Conservation (phyloP, 2,329 filamentous ascomycete genomes). For the Sarocladium kiliense region DNA sequence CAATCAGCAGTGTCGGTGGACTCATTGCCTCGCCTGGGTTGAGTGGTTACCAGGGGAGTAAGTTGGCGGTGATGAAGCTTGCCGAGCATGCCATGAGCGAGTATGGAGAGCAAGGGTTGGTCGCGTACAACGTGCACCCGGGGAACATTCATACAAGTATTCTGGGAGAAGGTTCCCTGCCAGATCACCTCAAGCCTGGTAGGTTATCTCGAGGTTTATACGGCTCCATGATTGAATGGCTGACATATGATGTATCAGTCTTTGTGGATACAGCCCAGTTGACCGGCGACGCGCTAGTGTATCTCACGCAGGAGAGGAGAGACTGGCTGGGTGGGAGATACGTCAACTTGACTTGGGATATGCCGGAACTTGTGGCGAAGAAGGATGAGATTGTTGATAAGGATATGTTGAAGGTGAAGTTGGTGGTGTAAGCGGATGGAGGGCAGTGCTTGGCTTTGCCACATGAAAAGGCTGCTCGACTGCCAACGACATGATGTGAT, state of each 20-base stretch:
- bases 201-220: too few relatives aligned
- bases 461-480: too few relatives aligned
- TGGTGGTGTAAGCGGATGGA: neutral
- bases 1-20: neutral
- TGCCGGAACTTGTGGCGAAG: conserved; percentile 26
- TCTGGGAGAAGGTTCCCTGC: neutral
- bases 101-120: conserved; percentile 6
- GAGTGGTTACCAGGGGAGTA: conserved; percentile 7
- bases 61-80: conserved; percentile 2
- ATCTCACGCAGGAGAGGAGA: conserved; percentile 21
- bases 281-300: conserved; percentile 24
- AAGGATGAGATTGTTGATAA: conserved; percentile 15
- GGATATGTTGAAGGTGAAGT: conserved; percentile 9
- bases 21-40: neutral
- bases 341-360: conserved; percentile 32
- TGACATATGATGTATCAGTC: neutral
- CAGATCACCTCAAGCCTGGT: neutral
- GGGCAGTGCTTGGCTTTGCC: too few relatives aligned
- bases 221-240: too few relatives aligned
- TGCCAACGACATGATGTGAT: too few relatives aligned
- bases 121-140: conserved; percentile 4
- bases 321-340: conserved; percentile 30
- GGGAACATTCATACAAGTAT: conserved; percentile 3
- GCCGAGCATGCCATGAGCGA: neutral
- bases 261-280: conserved; percentile 15